Conservation (phyloP, 352 stramenopile species). For the Phytophthora pinifolia region DNA sequence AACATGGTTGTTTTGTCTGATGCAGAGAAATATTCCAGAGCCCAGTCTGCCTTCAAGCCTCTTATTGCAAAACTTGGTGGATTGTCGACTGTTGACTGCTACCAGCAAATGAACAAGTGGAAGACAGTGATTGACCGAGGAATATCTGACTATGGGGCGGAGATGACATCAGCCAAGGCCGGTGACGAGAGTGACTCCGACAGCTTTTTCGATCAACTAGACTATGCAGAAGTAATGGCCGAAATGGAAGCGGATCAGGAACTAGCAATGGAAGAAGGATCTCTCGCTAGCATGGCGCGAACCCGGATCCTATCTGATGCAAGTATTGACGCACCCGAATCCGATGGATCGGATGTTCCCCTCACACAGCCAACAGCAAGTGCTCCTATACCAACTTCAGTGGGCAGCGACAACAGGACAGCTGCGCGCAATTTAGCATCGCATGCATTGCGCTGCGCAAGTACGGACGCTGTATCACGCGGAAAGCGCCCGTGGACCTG, state of each 20-base stretch:
- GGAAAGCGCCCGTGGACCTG: slow-evolving; percentile 3
- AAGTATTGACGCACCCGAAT: neutral
- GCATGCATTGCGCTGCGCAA: neutral
- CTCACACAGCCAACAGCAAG: neutral
- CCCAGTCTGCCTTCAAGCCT: neutral
- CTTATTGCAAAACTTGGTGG: neutral
- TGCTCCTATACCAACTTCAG: neutral
- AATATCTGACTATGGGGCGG: neutral
- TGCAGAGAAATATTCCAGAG: neutral
- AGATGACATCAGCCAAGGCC: no score
- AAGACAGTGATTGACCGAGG: neutral
- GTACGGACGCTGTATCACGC: neutral
- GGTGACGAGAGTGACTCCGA: no score
- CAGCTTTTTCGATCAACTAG: no score
- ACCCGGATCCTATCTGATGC: neutral
- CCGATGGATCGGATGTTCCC: neutral
- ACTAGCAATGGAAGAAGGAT: neutral
- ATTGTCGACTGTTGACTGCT: neutral
- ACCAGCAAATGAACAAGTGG: neutral
- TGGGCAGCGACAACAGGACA: neutral
- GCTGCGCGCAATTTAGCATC: neutral
- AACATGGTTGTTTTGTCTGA: neutral
- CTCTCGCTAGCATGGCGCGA: neutral
- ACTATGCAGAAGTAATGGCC: no score
- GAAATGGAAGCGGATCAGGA: slow-evolving; percentile 13